Percentiles rank a stretch among this genome's conserved stretches.
Evolutionary conservation across 2,329 filamentous ascomycete species (phyloP).

Genomic region (Xylaria sp.): DNA sequence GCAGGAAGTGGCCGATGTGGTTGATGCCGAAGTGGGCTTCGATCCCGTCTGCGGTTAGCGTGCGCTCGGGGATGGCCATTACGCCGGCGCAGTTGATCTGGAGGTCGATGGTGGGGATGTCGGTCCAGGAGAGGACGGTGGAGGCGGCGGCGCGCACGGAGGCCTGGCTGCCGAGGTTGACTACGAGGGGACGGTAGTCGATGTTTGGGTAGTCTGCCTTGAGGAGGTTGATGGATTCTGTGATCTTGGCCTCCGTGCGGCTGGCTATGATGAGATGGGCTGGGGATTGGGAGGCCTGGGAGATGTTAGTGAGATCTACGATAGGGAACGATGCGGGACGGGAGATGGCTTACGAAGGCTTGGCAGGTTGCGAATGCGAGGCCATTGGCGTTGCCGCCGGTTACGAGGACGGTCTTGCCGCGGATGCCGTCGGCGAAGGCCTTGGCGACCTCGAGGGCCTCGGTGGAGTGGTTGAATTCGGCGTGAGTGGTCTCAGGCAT

Average conservation of each 20-base stretch:
- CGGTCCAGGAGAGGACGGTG: slow-evolving; percentile 31
- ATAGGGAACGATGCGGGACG: too few relatives aligned
- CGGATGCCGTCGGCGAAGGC: slow-evolving; percentile 32
- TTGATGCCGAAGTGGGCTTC: slow-evolving; percentile 43
- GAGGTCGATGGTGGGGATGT: slow-evolving; percentile 35
- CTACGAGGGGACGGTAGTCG: slow-evolving; percentile 30
- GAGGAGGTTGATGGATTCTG: slow-evolving; percentile 29
- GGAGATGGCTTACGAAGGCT: slow-evolving; percentile 31
- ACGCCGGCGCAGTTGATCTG: slow-evolving; percentile 43
- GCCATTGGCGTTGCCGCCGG: slow-evolving; percentile 34
- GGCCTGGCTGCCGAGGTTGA: slow-evolving; percentile 37
- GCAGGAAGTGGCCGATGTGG: slow-evolving; percentile 43
- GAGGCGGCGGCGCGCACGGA: slow-evolving; percentile 36
- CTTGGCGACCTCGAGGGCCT: slow-evolving; percentile 36
- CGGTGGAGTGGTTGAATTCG: slow-evolving; percentile 34
- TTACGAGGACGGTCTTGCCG: slow-evolving; percentile 36
- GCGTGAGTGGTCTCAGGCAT: slow-evolving; percentile 33
- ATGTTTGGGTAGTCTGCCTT: slow-evolving; percentile 28
- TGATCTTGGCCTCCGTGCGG: slow-evolving; percentile 31
- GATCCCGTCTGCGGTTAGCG: slow-evolving; percentile 36
- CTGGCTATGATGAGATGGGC: slow-evolving; percentile 34
- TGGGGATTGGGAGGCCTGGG: slow-evolving; percentile 30
- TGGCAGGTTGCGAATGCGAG: slow-evolving; percentile 34
- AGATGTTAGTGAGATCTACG: background rate
- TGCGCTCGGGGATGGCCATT: slow-evolving; percentile 34